Evolutionary conservation across 306 rosid species (phyloP), one percentile per base, ranked within the genome.

Genomic region (Begonia peltatifolia): DNA sequence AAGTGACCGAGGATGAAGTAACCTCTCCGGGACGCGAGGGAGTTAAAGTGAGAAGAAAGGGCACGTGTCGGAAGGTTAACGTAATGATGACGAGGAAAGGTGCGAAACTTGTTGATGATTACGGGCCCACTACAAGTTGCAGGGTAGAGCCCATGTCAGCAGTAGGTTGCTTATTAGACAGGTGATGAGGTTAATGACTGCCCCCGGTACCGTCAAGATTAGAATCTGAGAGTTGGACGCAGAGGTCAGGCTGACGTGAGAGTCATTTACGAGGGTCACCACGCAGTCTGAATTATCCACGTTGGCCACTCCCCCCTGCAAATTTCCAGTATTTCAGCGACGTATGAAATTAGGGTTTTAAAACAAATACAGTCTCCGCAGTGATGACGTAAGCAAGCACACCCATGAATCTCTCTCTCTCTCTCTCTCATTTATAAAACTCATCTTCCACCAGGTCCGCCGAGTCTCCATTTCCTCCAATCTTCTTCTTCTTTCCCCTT

Each of bases 31-130:
- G 70, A 71, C 70, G 25, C 44, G 73, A 58, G 88, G 93, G 74
- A 73, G 67, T 42, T 41, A 0, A 17, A 17, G 18, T 0, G 18
- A 17, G 18, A 17, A 17, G 30, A 23, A 14, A 10, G 0, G 71
- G 82, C 97, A 85, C 94, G 90, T 85, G 95, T 63, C 63, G 3
- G 2, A 0, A n/a, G 0, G 11, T 60, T 68, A 72, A 58, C 82
- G 97, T 74, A 81, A 80, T 14, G 59, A 47, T 78, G 85, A 80
- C 78, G 67, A 52, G 50, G 62, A 63, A 76, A 80, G 63, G 63
- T 61, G 54, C 48, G 56, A 18, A 44, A 42, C 46, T 49, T 49
- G 74, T 75, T 67, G 46, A 69, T 76, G 82, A 76, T 76, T 61
- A 78, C 69, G 87, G 84, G 3, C 58, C 60, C 68, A 11, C 59